Evolutionary conservation across 1,284 basidiomycete genomes (phyloP).

Genomic region (Taiwanofungus camphoratus): DNA sequence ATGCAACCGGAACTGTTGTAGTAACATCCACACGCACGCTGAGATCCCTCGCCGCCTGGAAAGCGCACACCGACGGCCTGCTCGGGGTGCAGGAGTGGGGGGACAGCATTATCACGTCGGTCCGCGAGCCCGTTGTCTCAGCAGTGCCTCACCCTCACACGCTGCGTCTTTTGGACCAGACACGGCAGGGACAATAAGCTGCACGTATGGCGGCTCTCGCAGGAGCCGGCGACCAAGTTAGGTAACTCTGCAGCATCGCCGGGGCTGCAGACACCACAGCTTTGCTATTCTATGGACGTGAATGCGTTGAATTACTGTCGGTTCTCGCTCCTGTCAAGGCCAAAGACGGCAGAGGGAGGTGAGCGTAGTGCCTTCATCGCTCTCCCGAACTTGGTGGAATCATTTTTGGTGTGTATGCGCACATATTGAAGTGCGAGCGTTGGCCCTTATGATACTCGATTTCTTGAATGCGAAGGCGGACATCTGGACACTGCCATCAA

Average conservation of each 20-base stretch:
- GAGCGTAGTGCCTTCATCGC: slow-evolving; percentile 51
- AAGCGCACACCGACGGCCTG: slow-evolving; percentile 70
- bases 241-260: slow-evolving; percentile 52
- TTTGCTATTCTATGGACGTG: slow-evolving; percentile 70
- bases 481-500: slow-evolving; percentile 65
- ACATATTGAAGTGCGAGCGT: neutral
- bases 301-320: slow-evolving; percentile 90
- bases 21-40: slow-evolving; percentile 69
- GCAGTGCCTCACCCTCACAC: neutral
- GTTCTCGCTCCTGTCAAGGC: slow-evolving; percentile 51
- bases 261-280: slow-evolving; percentile 41
- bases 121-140: slow-evolving; percentile 4
- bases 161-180: slow-evolving; percentile 32
- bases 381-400: slow-evolving; percentile 83
- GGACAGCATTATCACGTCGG: slow-evolving; percentile 65
- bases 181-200: slow-evolving; percentile 85
- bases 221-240: slow-evolving; percentile 38
- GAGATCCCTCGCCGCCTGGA: slow-evolving; percentile 69
- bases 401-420: slow-evolving; percentile 56
- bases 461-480: slow-evolving; percentile 51
- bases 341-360: slow-evolving; percentile 11
- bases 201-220: slow-evolving; percentile 57
- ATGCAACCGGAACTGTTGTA: slow-evolving; percentile 65
- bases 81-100: slow-evolving; percentile 75
- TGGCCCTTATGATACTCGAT: neutral